phyloP scores from a whole-genome alignment of 2,329 filamentous ascomycete species.

The Corynespora cassiicola region DNA sequence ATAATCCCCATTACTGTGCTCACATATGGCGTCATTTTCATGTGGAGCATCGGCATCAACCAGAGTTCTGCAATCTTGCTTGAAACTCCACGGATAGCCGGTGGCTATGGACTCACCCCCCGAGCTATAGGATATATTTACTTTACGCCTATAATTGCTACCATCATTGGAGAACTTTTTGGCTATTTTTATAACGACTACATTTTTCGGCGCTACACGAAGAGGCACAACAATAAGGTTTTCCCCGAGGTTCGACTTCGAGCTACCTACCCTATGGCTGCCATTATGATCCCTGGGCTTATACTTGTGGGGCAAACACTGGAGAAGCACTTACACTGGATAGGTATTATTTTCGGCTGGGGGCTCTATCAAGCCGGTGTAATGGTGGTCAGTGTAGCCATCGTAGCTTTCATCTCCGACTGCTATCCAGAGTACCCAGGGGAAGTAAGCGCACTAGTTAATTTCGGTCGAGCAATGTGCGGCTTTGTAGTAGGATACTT shows the following conservation, averaged over 20 bases:
- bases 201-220: constrained; percentile 28
- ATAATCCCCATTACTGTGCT: neutral
- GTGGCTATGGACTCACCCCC: constrained; percentile 9
- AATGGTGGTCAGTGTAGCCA: too few species aligned
- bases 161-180: constrained; percentile 33
- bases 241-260: constrained; percentile 42
- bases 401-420: too few species aligned
- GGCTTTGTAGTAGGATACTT: too few species aligned
- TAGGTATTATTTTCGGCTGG: too few species aligned
- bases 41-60: constrained; percentile 16
- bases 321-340: too few species aligned
- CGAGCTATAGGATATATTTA: constrained; percentile 22
- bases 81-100: neutral
- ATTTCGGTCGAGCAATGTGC: too few species aligned
- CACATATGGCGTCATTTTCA: constrained; percentile 6
- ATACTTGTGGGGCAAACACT: too few species aligned
- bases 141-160: constrained; percentile 38
- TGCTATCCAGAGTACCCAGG: too few species aligned
- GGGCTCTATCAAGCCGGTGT: too few species aligned
- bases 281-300: constrained; percentile 39
- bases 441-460: too few species aligned
- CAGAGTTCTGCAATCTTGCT: constrained; percentile 11
- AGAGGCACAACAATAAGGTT: constrained; percentile 23
- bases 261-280: constrained; percentile 38
- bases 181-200: constrained; percentile 41